Percentiles rank a stretch among this genome's conserved stretches.
Evolutionary conservation across 345 rosid species (phyloP).

Genomic region (Hibiscus trionum): DNA sequence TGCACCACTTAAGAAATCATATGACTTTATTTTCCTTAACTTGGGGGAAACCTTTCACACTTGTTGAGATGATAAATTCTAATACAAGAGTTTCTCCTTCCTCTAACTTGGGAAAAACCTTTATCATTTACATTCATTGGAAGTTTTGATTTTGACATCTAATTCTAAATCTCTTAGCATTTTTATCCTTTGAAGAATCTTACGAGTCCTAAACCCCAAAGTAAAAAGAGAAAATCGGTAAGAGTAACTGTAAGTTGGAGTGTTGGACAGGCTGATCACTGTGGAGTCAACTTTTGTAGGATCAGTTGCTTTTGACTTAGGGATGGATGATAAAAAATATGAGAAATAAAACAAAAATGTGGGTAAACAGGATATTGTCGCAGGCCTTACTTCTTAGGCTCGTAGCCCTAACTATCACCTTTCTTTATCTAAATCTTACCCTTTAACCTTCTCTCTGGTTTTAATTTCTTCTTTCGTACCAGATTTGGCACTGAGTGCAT

Average conservation of each 20-base stretch:
- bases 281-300: not conserved
- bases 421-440: not conserved
- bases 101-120: no score
- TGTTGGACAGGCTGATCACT: not conserved
- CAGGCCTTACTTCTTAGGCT: not conserved
- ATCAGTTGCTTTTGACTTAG: not conserved
- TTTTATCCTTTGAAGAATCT: no score
- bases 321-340: not conserved
- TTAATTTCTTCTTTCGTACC: not conserved
- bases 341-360: not conserved
- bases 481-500: not conserved
- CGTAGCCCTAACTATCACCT: not conserved
- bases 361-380: not conserved
- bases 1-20: no score
- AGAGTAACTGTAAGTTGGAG: not conserved
- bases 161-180: no score
- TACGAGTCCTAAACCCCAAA: not conserved
- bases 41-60: no score
- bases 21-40: no score
- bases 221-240: not conserved
- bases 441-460: not conserved
- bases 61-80: no score
- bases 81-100: no score
- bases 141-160: not conserved
- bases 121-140: not conserved